Evolutionary conservation across 2,329 filamentous ascomycete genomes (phyloP).

Genomic region (Scedosporium apiospermum): DNA sequence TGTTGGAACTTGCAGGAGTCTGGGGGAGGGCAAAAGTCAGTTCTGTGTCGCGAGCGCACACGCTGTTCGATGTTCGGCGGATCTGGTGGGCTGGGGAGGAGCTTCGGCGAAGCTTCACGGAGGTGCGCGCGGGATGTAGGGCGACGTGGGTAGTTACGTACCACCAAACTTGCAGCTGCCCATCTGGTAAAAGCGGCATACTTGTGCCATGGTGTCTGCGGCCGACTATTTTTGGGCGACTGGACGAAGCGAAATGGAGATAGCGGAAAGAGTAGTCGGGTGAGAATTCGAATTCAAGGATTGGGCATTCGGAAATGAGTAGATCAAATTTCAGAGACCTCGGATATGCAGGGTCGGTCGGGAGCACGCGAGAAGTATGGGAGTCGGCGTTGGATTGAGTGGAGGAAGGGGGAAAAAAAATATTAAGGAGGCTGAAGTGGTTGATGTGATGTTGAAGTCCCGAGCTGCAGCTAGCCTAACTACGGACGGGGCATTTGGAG

Average conservation of each 20-base stretch:
- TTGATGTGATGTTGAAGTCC: neutral
- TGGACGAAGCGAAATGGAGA: neutral
- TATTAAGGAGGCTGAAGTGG: neutral
- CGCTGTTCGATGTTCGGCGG: neutral
- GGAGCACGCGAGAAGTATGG: neutral
- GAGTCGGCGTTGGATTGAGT: neutral
- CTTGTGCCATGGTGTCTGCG: conserved; percentile 5
- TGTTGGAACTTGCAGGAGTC: conserved; percentile 47
- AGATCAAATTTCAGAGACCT: too few relatives aligned
- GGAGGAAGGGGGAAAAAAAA: neutral
- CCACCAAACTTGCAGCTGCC: conserved; percentile 43
- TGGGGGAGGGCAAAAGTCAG: conserved; percentile 16
- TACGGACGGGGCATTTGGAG: neutral
- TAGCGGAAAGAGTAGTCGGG: too few relatives aligned
- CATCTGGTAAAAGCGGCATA: conserved; percentile 11
- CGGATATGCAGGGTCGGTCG: too few relatives aligned
- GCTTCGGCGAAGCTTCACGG: neutral
- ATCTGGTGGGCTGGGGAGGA: neutral
- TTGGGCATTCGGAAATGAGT: too few relatives aligned
- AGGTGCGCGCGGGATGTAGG: neutral
- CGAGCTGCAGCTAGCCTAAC: too few relatives aligned
- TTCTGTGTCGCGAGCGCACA: neutral
- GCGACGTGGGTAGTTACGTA: conserved; percentile 20
- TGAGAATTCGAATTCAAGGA: too few relatives aligned
- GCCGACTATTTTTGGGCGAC: neutral